Conservation (phyloP, 2,329 filamentous ascomycete genomes). For the Scedosporium minutisporum region DNA sequence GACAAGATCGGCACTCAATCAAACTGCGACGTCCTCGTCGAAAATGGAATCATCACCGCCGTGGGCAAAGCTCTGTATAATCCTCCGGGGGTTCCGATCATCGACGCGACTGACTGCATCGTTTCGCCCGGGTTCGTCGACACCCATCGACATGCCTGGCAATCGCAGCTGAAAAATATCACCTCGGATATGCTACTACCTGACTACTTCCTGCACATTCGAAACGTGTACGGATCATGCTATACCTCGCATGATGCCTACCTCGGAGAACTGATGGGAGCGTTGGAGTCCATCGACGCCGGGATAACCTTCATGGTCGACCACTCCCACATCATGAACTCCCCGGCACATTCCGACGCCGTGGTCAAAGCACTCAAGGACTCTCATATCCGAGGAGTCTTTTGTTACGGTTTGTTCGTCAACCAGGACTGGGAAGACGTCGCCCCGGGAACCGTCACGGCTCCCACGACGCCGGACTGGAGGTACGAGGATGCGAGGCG, state of each 20-base stretch:
- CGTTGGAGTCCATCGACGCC: slow-evolving; percentile 28
- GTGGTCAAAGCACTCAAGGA: slow-evolving; percentile 1
- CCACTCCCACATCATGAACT: slow-evolving; percentile 10
- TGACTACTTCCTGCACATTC: slow-evolving; percentile 14
- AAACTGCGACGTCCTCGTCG: neutral
- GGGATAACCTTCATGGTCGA: slow-evolving; percentile 28
- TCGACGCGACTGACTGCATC: slow-evolving; percentile 30
- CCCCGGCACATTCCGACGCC: slow-evolving; percentile 6
- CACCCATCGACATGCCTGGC: slow-evolving; percentile 36
- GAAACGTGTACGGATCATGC: neutral
- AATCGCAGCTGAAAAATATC: slow-evolving; percentile 21
- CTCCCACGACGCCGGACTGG: neutral
- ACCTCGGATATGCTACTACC: slow-evolving; percentile 15
- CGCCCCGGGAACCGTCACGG: neutral
- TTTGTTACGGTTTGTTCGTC: slow-evolving; percentile 2
- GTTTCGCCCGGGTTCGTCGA: slow-evolving; percentile 32
- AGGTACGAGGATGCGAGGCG: neutral
- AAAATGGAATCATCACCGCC: slow-evolving; percentile 1
- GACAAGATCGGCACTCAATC: slow-evolving; percentile 1
- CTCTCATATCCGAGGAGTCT: neutral
- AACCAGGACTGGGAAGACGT: slow-evolving; percentile 1
- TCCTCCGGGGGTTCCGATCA: slow-evolving; percentile 12
- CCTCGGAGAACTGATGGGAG: slow-evolving; percentile 15
- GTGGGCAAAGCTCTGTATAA: neutral
- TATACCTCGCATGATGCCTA: slow-evolving; percentile 1